These are phyloP conservation scores for Colletotrichum endophyticum DNA, from an alignment of 2,329 filamentous ascomycete genomes.

Conservation along the genomic window DNA sequence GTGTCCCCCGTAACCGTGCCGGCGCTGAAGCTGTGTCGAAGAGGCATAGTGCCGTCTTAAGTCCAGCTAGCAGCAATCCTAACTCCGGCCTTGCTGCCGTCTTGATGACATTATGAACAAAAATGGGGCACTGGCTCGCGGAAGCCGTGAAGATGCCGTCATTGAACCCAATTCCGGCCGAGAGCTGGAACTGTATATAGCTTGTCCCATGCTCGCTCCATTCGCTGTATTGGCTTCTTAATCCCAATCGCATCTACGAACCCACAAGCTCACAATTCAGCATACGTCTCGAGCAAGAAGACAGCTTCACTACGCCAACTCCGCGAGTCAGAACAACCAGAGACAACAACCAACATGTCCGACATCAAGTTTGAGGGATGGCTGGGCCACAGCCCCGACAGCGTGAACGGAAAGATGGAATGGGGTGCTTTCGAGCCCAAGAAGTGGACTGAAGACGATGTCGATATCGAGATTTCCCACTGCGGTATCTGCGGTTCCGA, in stretches of 20 bases:
- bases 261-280: neutral
- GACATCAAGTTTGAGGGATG: slow-evolving; percentile 57
- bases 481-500: slow-evolving; percentile 71
- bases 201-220: neutral
- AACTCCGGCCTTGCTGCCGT: neutral
- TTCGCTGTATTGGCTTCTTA: fast-evolving
- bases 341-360: slow-evolving; percentile 24
- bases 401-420: slow-evolving; percentile 56
- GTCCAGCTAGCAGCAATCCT: neutral
- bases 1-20: neutral
- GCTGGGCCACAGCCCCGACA: slow-evolving; percentile 46
- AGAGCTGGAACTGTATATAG: neutral
- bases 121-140: neutral
- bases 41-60: slow-evolving; percentile 5
- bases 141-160: slow-evolving; percentile 11
- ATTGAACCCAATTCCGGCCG: neutral
- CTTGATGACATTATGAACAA: slow-evolving; percentile 6
- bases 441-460: slow-evolving; percentile 67
- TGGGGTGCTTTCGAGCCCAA: slow-evolving; percentile 66
- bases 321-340: neutral
- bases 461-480: slow-evolving; percentile 70
- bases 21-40: neutral
- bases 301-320: neutral
- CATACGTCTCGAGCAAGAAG: fast-evolving
- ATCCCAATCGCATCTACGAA: neutral